Conservation (phyloP, 225 moss, liverwort and hornwort species). For the Neckera pumila region DNA sequence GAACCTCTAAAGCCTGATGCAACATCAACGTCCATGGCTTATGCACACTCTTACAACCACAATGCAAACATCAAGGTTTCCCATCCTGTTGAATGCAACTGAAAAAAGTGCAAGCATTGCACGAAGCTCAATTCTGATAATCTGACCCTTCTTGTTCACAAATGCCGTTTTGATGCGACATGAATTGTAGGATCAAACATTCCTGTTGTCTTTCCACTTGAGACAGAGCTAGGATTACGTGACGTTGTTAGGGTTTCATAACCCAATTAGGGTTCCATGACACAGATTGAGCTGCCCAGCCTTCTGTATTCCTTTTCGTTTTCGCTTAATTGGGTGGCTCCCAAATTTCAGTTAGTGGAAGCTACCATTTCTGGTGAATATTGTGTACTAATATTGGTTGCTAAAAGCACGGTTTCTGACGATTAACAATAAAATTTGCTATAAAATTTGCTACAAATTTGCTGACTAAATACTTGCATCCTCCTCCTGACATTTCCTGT, state of each 20-base stretch:
- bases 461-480: not conserved
- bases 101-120: not conserved
- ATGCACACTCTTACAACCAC: not conserved
- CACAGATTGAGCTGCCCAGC: not conserved
- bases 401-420: not conserved
- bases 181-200: not conserved
- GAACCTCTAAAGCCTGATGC: constrained; percentile 16
- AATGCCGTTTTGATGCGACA: not conserved
- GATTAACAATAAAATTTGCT: not conserved
- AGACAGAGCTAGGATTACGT: not conserved
- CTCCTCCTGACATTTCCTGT: not conserved
- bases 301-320: not conserved
- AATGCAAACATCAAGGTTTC: not conserved
- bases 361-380: not conserved
- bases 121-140: not conserved
- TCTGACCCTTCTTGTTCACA: not conserved
- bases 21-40: not conserved
- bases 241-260: not conserved
- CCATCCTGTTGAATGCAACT: not conserved
- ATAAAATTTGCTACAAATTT: too few species aligned
- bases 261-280: too few species aligned
- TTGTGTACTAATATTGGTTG: not conserved
- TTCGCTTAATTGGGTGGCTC: not conserved
- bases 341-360: not conserved
- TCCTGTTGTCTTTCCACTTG: not conserved